Evolutionary conservation across 1,284 basidiomycete genomes (phyloP).

Genomic region (Coniophora puteana): DNA sequence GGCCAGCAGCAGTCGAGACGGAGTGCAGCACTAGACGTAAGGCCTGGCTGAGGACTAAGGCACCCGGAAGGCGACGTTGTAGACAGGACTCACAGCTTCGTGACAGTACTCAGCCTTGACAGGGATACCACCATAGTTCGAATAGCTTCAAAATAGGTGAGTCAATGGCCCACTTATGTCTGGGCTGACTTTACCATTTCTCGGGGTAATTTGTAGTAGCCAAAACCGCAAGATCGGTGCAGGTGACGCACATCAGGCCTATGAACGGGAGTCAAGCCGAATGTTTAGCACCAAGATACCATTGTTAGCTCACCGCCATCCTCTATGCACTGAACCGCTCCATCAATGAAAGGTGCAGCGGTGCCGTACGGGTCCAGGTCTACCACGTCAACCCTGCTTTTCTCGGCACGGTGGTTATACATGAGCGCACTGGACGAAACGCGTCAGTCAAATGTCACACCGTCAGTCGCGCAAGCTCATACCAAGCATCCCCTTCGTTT

Average conservation of each 20-base stretch:
- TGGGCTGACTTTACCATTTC: slow-evolving; percentile 68
- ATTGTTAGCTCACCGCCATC: slow-evolving; percentile 66
- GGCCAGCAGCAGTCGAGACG: slow-evolving; percentile 81
- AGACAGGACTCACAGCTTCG: slow-evolving; percentile 67
- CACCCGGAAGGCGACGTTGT: slow-evolving; percentile 1
- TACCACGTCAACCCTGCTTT: slow-evolving; percentile 84
- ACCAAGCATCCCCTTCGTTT: slow-evolving; percentile 95
- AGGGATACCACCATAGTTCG: slow-evolving; percentile 95
- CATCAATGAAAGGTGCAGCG: slow-evolving; percentile 95
- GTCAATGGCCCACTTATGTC: neutral
- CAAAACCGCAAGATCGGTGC: slow-evolving; percentile 92
- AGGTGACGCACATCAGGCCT: slow-evolving; percentile 92
- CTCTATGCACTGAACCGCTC: slow-evolving; percentile 87
- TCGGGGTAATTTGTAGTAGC: slow-evolving; percentile 96
- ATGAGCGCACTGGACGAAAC: slow-evolving; percentile 66
- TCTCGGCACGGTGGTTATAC: slow-evolving; percentile 82
- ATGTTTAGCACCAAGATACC: slow-evolving; percentile 2
- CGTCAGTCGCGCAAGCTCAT: slow-evolving; percentile 13
- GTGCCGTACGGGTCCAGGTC: slow-evolving; percentile 98
- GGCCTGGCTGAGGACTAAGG: slow-evolving; percentile 45
- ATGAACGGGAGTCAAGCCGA: slow-evolving; percentile 2
- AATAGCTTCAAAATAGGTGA: slow-evolving; percentile 53
- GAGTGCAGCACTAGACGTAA: slow-evolving; percentile 87
- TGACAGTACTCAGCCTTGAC: slow-evolving; percentile 93
- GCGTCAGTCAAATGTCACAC: slow-evolving; percentile 2